Evolutionary conservation across 208 protist genomes (phyloP).

Genomic region (Acanthamoeba quina): DNA sequence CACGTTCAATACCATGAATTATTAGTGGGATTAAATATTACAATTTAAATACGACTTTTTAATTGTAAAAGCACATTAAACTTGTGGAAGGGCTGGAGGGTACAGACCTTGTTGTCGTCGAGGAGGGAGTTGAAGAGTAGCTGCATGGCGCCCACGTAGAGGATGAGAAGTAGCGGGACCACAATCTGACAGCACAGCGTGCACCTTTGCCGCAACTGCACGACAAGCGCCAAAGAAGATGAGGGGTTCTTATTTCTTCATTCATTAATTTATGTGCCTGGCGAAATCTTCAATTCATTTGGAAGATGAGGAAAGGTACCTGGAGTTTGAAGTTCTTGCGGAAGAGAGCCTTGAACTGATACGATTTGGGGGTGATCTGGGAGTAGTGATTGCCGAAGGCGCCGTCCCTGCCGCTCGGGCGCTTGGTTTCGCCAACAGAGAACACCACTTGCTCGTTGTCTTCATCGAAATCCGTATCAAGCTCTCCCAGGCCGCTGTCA

Average conservation of each 20-base stretch:
- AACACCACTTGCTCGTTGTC: slow-evolving; percentile 31
- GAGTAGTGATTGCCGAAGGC: not conserved
- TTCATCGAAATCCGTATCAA: slow-evolving; percentile 1
- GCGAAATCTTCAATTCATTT: not conserved
- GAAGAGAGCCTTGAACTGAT: slow-evolving; percentile 66
- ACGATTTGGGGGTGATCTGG: slow-evolving; percentile 47
- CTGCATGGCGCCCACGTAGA: slow-evolving; percentile 60
- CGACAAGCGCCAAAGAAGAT: not conserved
- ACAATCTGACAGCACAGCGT: slow-evolving; percentile 47
- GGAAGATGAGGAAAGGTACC: not conserved
- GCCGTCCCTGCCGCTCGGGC: not conserved
- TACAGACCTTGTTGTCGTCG: slow-evolving; percentile 29
- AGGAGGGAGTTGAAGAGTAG: slow-evolving; percentile 51
- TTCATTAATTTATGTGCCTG: not conserved
- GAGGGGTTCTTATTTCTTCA: not conserved
- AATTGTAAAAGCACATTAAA: not conserved
- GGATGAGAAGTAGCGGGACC: slow-evolving; percentile 44
- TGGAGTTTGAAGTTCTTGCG: slow-evolving; percentile 73
- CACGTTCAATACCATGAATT: not conserved
- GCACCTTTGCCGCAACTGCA: slow-evolving; percentile 66
- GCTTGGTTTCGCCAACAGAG: slow-evolving; percentile 45
- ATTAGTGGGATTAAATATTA: not conserved
- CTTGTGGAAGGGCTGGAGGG: not conserved
- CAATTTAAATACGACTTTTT: not conserved
- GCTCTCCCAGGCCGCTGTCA: not conserved